Evolutionary conservation across 2,329 filamentous ascomycete genomes (phyloP).

Genomic region (Ilyonectria robusta): DNA sequence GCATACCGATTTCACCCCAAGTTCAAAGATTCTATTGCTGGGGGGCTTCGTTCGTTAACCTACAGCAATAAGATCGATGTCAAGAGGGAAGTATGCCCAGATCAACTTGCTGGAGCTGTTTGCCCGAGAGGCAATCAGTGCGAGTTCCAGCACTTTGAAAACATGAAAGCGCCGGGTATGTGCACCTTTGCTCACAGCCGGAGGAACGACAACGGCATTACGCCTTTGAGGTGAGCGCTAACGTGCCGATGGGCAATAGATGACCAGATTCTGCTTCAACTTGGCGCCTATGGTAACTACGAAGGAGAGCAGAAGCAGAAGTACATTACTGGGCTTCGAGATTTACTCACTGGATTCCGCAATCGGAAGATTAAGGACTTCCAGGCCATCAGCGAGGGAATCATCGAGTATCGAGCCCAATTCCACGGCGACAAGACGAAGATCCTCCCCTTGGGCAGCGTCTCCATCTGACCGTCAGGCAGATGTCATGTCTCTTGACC

Average conservation of each 20-base stretch:
- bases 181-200: slow-evolving; percentile 39
- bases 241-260: slow-evolving; percentile 67
- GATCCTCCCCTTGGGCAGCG: slow-evolving; percentile 70
- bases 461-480: slow-evolving; percentile 52
- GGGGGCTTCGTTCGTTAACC: slow-evolving; percentile 89
- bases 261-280: slow-evolving; percentile 79
- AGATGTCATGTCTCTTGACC: slow-evolving; percentile 13
- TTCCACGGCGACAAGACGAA: slow-evolving; percentile 76
- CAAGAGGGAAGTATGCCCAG: slow-evolving; percentile 80
- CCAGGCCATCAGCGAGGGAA: slow-evolving; percentile 75
- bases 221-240: slow-evolving; percentile 61
- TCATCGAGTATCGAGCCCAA: slow-evolving; percentile 75
- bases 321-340: slow-evolving; percentile 74
- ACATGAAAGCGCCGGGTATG: slow-evolving; percentile 57
- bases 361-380: slow-evolving; percentile 75
- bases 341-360: slow-evolving; percentile 73
- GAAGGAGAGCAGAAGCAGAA: slow-evolving; percentile 71
- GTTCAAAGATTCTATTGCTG: slow-evolving; percentile 77
- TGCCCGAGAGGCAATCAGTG: slow-evolving; percentile 82
- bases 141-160: slow-evolving; percentile 81
- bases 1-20: slow-evolving; percentile 91
- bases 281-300: slow-evolving; percentile 77
- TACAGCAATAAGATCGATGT: slow-evolving; percentile 93
- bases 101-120: slow-evolving; percentile 77
- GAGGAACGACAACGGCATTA: slow-evolving; percentile 36